Evolutionary conservation across 2,329 filamentous ascomycete species (phyloP).

Genomic region (Fonsecaea nubica): DNA sequence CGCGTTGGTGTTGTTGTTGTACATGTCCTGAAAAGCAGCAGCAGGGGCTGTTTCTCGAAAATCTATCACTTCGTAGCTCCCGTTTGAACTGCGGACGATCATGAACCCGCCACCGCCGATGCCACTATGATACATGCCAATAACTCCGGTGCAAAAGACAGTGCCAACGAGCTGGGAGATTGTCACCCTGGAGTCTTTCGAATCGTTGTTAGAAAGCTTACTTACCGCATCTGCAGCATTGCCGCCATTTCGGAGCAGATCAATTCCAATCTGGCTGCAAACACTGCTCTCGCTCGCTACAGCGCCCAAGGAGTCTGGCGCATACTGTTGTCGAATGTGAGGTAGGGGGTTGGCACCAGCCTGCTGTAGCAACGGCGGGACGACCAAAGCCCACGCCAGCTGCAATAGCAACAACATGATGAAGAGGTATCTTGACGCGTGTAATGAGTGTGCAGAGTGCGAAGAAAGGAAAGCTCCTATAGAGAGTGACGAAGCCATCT

Average conservation of each 20-base stretch:
- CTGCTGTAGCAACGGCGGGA: slow-evolving; percentile 34
- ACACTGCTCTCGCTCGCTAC: slow-evolving; percentile 73
- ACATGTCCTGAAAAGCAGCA: slow-evolving; percentile 85
- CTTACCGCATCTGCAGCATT: slow-evolving; percentile 75
- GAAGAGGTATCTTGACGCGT: slow-evolving; percentile 10
- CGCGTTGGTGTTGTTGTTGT: slow-evolving; percentile 68
- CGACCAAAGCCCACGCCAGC: slow-evolving; percentile 25
- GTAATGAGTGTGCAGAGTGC: slow-evolving; percentile 10
- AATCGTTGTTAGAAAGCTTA: slow-evolving; percentile 26
- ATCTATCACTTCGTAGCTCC: slow-evolving; percentile 85
- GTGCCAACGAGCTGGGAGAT: slow-evolving; percentile 67
- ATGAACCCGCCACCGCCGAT: slow-evolving; percentile 93
- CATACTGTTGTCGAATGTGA: slow-evolving; percentile 22
- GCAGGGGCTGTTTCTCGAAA: slow-evolving; percentile 88
- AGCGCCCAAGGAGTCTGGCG: slow-evolving; percentile 58
- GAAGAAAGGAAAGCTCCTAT: slow-evolving; percentile 6
- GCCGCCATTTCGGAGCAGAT: slow-evolving; percentile 67
- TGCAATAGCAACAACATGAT: slow-evolving; percentile 34
- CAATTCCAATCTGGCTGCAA: slow-evolving; percentile 72
- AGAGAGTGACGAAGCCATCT: slow-evolving; percentile 26
- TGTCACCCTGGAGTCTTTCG: slow-evolving; percentile 11
- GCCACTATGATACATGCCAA: slow-evolving; percentile 77
- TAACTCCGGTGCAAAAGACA: slow-evolving; percentile 75
- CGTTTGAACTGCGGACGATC: slow-evolving; percentile 74
- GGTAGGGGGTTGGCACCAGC: slow-evolving; percentile 32